Percentiles rank a stretch among this genome's conserved stretches.
phyloP scores from a whole-genome alignment of 441 rosid genomes.

The Pelargonium cotyledonis region DNA sequence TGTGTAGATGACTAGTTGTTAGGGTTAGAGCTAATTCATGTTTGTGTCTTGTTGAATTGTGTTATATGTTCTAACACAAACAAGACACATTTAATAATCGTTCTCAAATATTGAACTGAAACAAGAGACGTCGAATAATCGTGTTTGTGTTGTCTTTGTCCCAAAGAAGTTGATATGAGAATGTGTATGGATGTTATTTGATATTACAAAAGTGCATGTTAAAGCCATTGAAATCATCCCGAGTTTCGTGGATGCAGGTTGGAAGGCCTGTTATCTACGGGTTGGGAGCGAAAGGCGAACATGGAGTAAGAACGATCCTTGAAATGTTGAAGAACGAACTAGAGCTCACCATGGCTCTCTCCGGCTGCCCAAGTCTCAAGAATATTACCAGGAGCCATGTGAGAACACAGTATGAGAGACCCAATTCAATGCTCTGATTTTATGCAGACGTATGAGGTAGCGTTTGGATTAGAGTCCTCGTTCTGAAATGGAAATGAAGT shows the following conservation, averaged over 20 bases:
- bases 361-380: conserved; percentile 72
- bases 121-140: too few species aligned
- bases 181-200: not conserved
- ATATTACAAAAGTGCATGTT: not conserved
- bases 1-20: not conserved
- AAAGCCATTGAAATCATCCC: not conserved
- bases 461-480: not conserved
- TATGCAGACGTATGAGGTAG: not conserved
- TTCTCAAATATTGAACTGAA: too few species aligned
- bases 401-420: not conserved
- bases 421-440: not conserved
- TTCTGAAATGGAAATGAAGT: not conserved
- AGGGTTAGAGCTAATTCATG: not conserved
- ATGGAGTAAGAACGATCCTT: conserved; percentile 70
- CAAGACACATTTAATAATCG: too few species aligned
- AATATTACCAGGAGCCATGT: conserved; percentile 67
- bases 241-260: conserved; percentile 34
- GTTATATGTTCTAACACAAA: too few species aligned
- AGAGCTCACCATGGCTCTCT: conserved; percentile 87
- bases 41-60: too few species aligned
- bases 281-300: conserved; percentile 78
- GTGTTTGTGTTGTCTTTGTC: too few species aligned
- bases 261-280: conserved; percentile 86
- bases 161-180: not conserved
- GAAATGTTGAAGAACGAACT: conserved; percentile 77